Conservation (phyloP, 2,329 filamentous ascomycete species). For the Colletotrichum costaricense region DNA sequence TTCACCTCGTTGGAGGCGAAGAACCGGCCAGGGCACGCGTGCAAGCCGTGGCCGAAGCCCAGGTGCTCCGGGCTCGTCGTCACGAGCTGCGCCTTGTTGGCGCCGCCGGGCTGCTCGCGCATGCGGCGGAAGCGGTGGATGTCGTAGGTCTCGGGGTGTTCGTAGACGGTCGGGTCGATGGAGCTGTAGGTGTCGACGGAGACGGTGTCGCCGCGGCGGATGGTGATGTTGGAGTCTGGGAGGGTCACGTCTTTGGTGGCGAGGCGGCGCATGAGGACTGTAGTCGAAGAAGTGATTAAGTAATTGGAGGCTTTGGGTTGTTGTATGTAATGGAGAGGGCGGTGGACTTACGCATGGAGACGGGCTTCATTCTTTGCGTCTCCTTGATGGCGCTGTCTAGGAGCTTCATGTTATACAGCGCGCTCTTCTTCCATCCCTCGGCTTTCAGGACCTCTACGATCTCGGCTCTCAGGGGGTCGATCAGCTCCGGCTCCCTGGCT, state of each 20-base stretch:
- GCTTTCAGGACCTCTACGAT: no score
- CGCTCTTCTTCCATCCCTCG: no score
- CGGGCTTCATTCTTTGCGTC: no score
- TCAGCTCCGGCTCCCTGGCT: no score
- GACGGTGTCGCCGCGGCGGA: background rate
- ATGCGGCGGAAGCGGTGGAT: slow-evolving; percentile 11
- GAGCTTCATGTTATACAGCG: no score
- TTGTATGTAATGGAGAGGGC: no score
- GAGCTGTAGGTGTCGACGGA: background rate
- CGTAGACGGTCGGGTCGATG: background rate
- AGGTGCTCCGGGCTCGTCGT: slow-evolving; percentile 48
- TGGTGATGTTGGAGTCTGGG: background rate
- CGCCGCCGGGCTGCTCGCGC: slow-evolving; percentile 18
- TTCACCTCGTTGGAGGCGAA: background rate
- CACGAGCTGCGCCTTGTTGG: slow-evolving; percentile 51
- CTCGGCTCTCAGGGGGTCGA: no score
- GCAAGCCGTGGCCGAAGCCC: slow-evolving; percentile 49
- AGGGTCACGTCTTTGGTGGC: background rate
- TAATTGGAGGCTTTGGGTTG: no score
- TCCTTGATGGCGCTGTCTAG: no score
- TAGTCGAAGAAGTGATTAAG: no score
- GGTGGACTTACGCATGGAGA: no score
- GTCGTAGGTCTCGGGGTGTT: slow-evolving; percentile 6
- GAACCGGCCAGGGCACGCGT: background rate
- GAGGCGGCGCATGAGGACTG: no score